These are phyloP conservation scores for Elongisporangium prolatum DNA, from an alignment of 352 stramenopile species.

Conservation along the genomic window DNA sequence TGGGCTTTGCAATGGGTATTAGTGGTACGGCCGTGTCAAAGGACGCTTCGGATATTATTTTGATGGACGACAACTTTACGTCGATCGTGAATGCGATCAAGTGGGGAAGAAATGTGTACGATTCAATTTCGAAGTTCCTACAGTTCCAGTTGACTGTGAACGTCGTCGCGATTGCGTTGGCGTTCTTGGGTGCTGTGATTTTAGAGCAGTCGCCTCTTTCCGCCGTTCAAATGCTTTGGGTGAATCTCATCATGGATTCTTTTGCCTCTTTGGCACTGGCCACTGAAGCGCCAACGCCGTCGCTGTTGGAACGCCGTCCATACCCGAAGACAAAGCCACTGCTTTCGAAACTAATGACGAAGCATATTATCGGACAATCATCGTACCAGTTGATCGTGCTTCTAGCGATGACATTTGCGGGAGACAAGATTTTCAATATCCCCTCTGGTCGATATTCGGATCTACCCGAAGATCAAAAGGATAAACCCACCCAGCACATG, in stretches of 20 bases:
- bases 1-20: conserved; percentile 97
- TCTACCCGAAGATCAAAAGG: conserved; percentile 18
- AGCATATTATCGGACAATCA: conserved; percentile 93
- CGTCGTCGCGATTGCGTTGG: conserved; percentile 91
- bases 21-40: conserved; percentile 94
- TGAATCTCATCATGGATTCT: conserved; percentile 99
- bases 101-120: conserved; percentile 95
- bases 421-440: conserved; percentile 46
- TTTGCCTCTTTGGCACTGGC: conserved; percentile 94
- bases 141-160: conserved; percentile 99
- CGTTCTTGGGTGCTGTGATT: conserved; percentile 86
- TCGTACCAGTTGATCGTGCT: conserved; percentile 90
- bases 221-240: conserved; percentile 96
- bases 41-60: conserved; percentile 95
- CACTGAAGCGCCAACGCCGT: conserved; percentile 88
- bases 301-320: conserved; percentile 90
- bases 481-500: conserved; percentile 87
- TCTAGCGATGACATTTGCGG: conserved; percentile 81
- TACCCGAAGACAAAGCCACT: conserved; percentile 92
- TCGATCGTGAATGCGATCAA: conserved; percentile 95
- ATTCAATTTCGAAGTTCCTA: conserved; percentile 97
- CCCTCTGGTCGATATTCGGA: conserved; percentile 40
- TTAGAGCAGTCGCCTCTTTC: conserved; percentile 87
- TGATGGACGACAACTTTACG: conserved; percentile 97
- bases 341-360: conserved; percentile 93